Conservation (phyloP, 2,329 filamentous ascomycete species). For the Pyricularia grisea region DNA sequence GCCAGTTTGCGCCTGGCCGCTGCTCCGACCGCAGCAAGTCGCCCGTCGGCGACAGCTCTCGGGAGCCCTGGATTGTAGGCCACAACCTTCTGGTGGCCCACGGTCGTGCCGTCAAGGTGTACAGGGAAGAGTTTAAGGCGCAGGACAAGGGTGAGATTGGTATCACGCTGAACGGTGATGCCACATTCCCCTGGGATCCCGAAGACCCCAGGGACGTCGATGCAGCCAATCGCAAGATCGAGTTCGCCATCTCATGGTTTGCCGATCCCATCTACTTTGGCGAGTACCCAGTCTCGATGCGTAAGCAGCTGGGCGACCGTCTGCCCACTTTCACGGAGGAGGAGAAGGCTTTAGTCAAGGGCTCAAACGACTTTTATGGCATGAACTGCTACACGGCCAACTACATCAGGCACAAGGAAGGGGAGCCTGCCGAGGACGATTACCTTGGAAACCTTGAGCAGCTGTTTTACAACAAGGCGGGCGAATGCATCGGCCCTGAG, state of each 20-base stretch:
- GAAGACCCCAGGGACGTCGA: conserved; percentile 65
- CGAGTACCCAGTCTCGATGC: conserved; percentile 76
- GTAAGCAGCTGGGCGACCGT: conserved; percentile 67
- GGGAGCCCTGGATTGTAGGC: conserved; percentile 74
- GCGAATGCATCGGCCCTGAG: conserved; percentile 68
- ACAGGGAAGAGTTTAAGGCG: conserved; percentile 72
- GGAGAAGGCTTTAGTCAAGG: conserved; percentile 64
- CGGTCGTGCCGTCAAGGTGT: conserved; percentile 70
- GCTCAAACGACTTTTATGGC: conserved; percentile 89
- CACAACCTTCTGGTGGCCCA: conserved; percentile 76
- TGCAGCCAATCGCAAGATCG: conserved; percentile 71
- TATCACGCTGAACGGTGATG: conserved; percentile 82
- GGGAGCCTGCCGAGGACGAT: conserved; percentile 53
- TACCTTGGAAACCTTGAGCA: conserved; percentile 68
- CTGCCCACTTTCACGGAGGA: conserved; percentile 66
- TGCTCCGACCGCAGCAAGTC: conserved; percentile 67
- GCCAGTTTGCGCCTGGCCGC: conserved; percentile 73
- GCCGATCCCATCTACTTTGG: conserved; percentile 81
- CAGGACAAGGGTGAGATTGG: conserved; percentile 68
- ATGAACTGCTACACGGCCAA: conserved; percentile 93
- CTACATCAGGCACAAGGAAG: conserved; percentile 67
- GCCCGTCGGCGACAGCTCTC: conserved; percentile 60
- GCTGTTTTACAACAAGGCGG: conserved; percentile 60
- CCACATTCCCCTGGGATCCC: conserved; percentile 73
- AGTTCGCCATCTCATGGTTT: conserved; percentile 84